Percentiles rank a stretch among this genome's conserved stretches.
phyloP scores from a whole-genome alignment of 2,329 filamentous ascomycete species.

The Coniochaeta hoffmannii region DNA sequence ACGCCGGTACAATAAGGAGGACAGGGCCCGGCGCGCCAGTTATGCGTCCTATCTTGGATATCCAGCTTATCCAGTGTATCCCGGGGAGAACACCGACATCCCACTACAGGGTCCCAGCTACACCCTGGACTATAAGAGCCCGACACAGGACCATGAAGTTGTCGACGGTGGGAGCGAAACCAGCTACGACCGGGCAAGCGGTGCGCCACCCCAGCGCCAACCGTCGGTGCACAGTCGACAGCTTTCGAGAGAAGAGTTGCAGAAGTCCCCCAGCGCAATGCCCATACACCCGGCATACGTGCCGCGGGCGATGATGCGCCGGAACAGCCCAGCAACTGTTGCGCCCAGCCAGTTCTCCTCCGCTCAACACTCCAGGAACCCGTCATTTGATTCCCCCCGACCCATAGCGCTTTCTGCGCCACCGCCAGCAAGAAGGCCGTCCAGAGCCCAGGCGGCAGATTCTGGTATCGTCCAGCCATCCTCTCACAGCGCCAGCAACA shows the following conservation, averaged over 20 bases:
- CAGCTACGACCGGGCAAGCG: constrained; percentile 6
- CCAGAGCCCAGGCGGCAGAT: not conserved
- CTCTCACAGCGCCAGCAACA: not conserved
- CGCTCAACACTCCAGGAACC: constrained; percentile 2
- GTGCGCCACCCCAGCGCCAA: constrained; percentile 9
- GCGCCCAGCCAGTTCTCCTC: constrained; percentile 1
- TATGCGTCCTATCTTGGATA: constrained; percentile 7
- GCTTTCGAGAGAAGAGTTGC: constrained; percentile 8
- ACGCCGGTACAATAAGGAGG: constrained; percentile 22
- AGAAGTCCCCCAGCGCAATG: constrained; percentile 22
- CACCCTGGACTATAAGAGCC: constrained; percentile 24
- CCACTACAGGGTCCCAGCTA: constrained; percentile 13
- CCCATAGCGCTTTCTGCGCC: constrained; percentile 1
- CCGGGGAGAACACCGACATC: constrained; percentile 5
- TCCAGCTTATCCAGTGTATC: constrained; percentile 6
- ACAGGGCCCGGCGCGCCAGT: constrained; percentile 15
- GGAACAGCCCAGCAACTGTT: constrained; percentile 1
- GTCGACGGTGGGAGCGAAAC: constrained; percentile 1
- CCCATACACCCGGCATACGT: constrained; percentile 44
- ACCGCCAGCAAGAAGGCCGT: constrained; percentile 1
- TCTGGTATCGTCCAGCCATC: not conserved
- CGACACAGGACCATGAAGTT: constrained; percentile 1
- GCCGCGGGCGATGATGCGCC: constrained; percentile 23
- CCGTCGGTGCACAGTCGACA: constrained; percentile 4
- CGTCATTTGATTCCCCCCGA: not conserved